Percentiles rank a stretch among this genome's conserved stretches.
phyloP scores from a whole-genome alignment of 176 grass and related monocot genomes.

The Eremochloa ophiuroides region DNA sequence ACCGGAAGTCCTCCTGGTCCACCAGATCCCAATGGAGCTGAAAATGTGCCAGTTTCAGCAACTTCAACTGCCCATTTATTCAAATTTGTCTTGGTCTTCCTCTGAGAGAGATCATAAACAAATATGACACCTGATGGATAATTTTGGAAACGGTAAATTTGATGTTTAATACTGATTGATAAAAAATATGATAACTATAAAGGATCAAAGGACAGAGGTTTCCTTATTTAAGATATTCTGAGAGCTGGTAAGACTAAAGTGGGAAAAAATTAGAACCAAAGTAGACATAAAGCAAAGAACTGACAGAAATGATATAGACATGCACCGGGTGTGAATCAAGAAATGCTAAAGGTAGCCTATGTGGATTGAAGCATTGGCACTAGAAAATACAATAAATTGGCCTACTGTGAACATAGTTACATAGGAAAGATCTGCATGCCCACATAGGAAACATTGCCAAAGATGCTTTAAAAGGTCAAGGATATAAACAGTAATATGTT shows the following conservation, averaged over 20 bases:
- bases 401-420: neutral
- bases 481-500: slow-evolving; percentile 4
- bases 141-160: slow-evolving; percentile 19
- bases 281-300: slow-evolving; percentile 1
- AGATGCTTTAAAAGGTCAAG: neutral
- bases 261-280: slow-evolving; percentile 1
- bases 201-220: neutral
- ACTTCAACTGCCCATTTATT: slow-evolving; percentile 88
- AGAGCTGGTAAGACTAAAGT: neutral
- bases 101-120: slow-evolving; percentile 85
- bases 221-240: neutral
- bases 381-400: neutral
- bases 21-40: slow-evolving; percentile 72
- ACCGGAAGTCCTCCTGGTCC: slow-evolving; percentile 97
- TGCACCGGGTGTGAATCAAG: neutral
- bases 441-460: neutral
- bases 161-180: neutral
- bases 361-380: neutral
- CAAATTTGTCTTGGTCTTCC: slow-evolving; percentile 87
- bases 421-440: neutral
- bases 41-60: slow-evolving; percentile 73
- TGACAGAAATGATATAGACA: slow-evolving; percentile 19
- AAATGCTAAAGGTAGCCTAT: neutral
- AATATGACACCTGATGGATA: slow-evolving; percentile 84
- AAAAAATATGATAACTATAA: neutral